Evolutionary conservation across 306 rosid genomes (phyloP), one percentile per base, ranked within the genome.

Genomic region (Mimosa pudica): DNA sequence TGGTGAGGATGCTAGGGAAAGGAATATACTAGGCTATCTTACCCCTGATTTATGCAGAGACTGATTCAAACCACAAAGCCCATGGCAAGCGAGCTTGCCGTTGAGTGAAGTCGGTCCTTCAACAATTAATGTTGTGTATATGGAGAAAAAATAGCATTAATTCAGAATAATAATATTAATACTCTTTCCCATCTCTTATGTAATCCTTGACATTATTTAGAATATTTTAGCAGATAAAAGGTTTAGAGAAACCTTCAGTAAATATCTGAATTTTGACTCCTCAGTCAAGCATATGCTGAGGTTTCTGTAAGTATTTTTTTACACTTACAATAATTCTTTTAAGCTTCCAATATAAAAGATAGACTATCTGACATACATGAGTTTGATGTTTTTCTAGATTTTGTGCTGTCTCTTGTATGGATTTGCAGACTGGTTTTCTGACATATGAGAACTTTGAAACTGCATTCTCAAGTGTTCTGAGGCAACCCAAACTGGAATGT

Each of bases 401-500:
- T 79, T 86, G 84, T 61, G 92, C 94, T 52, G 85, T 89, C 83
- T 92, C 98, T 84, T 79, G 71, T 65, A 89, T 95, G 90, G 92
- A 95, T 84, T 69, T 89, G 85, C 83, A 83, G 76, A 85, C 88
- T 66, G 98, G 98, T 74, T 80, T 86, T 82, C 80, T 91, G 80
- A 83, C 93, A 7, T 80, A 57, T 45, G 88, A 89, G 85, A 87
- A 89, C 87, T 89, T 95, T 77, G 83, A 91, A 87, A 70, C 81
- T 52, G 95, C 98, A 57, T 87, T 89, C 73, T 82, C 89, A 66
- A 87, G 80, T 84, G 84, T 86, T 77, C 89, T 88, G 74, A 86
- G 92, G 87, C 91, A 91, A 66, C 96, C 97, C 44, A 95, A 92
- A 89, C 82, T 88, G 83, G 97, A 95, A 77, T 86, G 87, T 82